phyloP scores from a whole-genome alignment of 495 filamentous ascomycete genomes.

The Trichoderma reesei region DNA sequence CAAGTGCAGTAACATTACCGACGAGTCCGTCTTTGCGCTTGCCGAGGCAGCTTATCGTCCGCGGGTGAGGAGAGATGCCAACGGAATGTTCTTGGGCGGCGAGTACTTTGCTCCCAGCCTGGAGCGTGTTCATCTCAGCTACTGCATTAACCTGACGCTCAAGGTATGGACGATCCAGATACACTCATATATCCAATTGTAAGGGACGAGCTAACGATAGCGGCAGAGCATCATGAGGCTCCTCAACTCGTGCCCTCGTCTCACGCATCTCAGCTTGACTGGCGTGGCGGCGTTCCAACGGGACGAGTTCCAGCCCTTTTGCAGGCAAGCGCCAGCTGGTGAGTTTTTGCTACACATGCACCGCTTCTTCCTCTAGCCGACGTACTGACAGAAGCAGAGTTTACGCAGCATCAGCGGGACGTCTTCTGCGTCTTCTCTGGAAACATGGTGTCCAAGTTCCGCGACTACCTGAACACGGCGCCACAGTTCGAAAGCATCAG shows the following conservation, averaged over 20 bases:
- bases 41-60: conserved; percentile 48
- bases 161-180: conserved; percentile 51
- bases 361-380: no score
- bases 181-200: no score
- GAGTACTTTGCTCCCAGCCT: conserved; percentile 44
- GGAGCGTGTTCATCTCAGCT: conserved; percentile 94
- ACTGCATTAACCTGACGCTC: conserved; percentile 75
- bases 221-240: conserved; percentile 81
- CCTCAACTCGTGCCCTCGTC: conserved; percentile 78
- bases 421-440: conserved; percentile 98
- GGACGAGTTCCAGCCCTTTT: conserved; percentile 69
- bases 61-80: conserved; percentile 41
- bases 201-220: conserved; percentile 8
- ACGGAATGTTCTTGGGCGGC: conserved; percentile 23
- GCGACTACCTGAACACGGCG: conserved; percentile 60
- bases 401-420: conserved; percentile 86
- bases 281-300: conserved; percentile 79
- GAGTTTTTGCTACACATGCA: conserved; percentile 17
- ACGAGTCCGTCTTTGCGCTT: conserved; percentile 75
- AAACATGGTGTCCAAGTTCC: conserved; percentile 65
- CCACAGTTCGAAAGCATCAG: conserved; percentile 21
- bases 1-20: conserved; percentile 84
- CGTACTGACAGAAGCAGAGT: conserved; percentile 48
- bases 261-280: conserved; percentile 92
- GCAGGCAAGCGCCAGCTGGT: conserved; percentile 75